Conservation (phyloP, 1,284 basidiomycete genomes). For the Trametes versicolor region DNA sequence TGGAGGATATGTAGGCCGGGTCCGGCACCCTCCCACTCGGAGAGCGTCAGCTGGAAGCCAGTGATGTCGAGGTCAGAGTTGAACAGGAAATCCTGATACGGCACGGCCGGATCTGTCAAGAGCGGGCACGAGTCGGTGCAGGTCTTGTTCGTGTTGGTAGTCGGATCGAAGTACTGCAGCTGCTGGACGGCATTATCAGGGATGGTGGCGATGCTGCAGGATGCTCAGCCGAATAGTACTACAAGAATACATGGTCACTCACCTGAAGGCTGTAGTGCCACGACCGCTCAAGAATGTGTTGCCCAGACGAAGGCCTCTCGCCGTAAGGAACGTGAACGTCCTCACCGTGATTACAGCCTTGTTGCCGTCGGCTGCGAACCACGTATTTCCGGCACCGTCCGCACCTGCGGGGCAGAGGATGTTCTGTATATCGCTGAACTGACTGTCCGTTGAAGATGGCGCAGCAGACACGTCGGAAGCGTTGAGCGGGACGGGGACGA, state of each 20-base stretch:
- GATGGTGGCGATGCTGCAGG: slow-evolving; percentile 78
- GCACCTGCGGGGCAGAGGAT: slow-evolving; percentile 86
- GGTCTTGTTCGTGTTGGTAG: slow-evolving; percentile 75
- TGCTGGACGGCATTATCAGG: slow-evolving; percentile 88
- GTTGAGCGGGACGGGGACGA: slow-evolving; percentile 86
- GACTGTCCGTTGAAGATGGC: slow-evolving; percentile 71
- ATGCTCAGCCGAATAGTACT: slow-evolving; percentile 16
- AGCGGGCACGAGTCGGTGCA: slow-evolving; percentile 81
- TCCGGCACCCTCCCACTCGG: slow-evolving; percentile 78
- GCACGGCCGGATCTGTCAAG: slow-evolving; percentile 74
- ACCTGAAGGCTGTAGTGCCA: slow-evolving; percentile 90
- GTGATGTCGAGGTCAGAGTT: slow-evolving; percentile 70
- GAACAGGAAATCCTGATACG: slow-evolving; percentile 93
- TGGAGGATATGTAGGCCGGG: slow-evolving; percentile 91
- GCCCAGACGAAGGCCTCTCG: slow-evolving; percentile 86
- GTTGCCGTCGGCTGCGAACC: slow-evolving; percentile 83
- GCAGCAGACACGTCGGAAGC: slow-evolving; percentile 74
- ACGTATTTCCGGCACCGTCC: slow-evolving; percentile 86
- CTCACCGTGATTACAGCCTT: slow-evolving; percentile 80
- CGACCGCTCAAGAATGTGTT: slow-evolving; percentile 88
- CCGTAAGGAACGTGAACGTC: slow-evolving; percentile 76
- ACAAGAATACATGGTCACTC: slow-evolving; percentile 39
- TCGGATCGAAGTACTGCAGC: slow-evolving; percentile 82
- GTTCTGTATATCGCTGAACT: slow-evolving; percentile 76
- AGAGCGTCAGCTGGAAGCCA: slow-evolving; percentile 86